Evolutionary conservation across 148 eudicot species (phyloP), one percentile per base, ranked within the genome.

Genomic region (Tetragonia tetragonoides): DNA sequence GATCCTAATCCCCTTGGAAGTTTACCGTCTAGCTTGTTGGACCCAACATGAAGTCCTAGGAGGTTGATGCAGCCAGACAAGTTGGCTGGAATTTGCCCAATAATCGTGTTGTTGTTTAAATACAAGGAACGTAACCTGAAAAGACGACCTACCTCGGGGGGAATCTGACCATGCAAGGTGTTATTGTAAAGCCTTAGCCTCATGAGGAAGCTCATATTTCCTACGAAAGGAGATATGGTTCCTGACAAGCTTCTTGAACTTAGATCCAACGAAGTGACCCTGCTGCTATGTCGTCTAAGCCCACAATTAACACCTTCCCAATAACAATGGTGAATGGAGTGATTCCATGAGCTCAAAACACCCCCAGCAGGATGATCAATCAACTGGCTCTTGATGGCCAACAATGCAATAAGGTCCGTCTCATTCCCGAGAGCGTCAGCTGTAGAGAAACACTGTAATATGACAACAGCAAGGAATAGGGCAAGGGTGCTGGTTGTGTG

Each of bases 1-100:
- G 78, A 73, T 3, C 75, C 15, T 3, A 88, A 47, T 41, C 80
- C 84, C 41, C 15, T 9, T 49, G 89, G 89, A 20, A 89, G 64
- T 15, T 40, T 69, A 21, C 91, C 88, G 1, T 56, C 68, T 7
- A 88, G 38, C n/a, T 54, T 21, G 78, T 88, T 85, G n/a, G 0
- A 0, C 7, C 6, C 21, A 3, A 65, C 3, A 1, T 4, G 5
- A 17, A 82, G 56, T 14, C 8, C 14, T 15, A n/a, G 38, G 15
- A 87, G 77, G 21, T 69, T 64, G 2, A 56, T 15, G 40, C 86
- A 79, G 41, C 40, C 61, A 3, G 80, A 59, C 3, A 84, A 3
- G 75, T 82, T 80, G 0, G 44, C 21, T 4, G 86, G 85, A n/a
- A 84, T 77, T 39, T 62, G 74, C 4, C 89, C 87, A 1, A 12